A percentile compares a stretch with the other conserved stretches of the same genome.
Conservation (phyloP, 345 rosid species). For the Dimocarpus longan region DNA sequence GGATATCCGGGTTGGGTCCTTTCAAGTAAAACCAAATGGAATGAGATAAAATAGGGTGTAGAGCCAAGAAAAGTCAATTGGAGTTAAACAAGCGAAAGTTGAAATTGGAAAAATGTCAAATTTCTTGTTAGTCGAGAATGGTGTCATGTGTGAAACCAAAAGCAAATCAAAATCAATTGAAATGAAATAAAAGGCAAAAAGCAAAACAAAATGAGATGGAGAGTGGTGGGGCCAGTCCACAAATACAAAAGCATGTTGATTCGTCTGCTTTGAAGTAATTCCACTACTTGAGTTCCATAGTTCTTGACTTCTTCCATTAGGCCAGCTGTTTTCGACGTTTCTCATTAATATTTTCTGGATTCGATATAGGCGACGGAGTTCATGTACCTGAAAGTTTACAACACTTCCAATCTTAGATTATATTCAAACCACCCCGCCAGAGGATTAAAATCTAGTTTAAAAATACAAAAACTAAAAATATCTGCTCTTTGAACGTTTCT, state of each 20-base stretch:
- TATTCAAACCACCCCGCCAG: neutral
- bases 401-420: neutral
- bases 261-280: slow-evolving; percentile 14
- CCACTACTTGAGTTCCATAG: slow-evolving; percentile 22
- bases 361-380: slow-evolving; percentile 84
- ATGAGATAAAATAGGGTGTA: too few species aligned
- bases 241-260: neutral
- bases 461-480: slow-evolving; percentile 6
- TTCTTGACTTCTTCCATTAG: slow-evolving; percentile 18
- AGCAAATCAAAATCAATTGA: too few species aligned
- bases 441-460: neutral
- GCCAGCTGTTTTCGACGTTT: slow-evolving; percentile 40
- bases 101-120: too few species aligned
- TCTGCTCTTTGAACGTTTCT: slow-evolving; percentile 97
- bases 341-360: slow-evolving; percentile 82
- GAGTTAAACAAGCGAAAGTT: too few species aligned
- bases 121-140: too few species aligned
- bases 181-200: too few species aligned
- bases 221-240: too few species aligned
- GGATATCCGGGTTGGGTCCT: too few species aligned
- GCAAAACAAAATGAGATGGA: too few species aligned
- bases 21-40: too few species aligned
- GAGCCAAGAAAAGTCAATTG: too few species aligned
- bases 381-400: slow-evolving; percentile 53
- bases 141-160: too few species aligned